Conservation (phyloP, 1,139 yeast species). For the Arxiozyma bovina region DNA sequence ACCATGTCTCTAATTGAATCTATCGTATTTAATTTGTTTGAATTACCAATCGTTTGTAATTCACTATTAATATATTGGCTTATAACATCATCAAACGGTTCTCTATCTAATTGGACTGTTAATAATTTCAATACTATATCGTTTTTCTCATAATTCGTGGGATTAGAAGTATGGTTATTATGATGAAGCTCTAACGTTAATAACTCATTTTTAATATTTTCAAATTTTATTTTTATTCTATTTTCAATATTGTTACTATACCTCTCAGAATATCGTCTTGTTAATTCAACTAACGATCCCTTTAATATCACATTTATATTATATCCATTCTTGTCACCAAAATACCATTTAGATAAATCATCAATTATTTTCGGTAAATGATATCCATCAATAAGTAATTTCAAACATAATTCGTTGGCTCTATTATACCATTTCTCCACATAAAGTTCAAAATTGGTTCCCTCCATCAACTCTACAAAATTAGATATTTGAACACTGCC, state of each 20-base stretch:
- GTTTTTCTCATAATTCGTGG: neutral
- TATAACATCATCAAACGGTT: slow-evolving; percentile 22
- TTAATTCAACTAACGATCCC: slow-evolving; percentile 22
- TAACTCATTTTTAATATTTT: slow-evolving; percentile 2
- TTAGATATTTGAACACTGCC: slow-evolving; percentile 1
- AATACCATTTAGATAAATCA: slow-evolving; percentile 46
- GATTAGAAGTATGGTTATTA: too few species aligned
- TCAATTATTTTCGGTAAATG: slow-evolving; percentile 41
- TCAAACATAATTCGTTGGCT: slow-evolving; percentile 58
- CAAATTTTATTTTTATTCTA: slow-evolving; percentile 23
- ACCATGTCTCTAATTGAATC: slow-evolving; percentile 6
- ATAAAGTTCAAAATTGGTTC: slow-evolving; percentile 48
- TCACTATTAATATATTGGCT: slow-evolving; percentile 14
- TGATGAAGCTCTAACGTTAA: neutral
- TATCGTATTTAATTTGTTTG: slow-evolving; percentile 1
- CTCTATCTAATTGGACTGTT: slow-evolving; percentile 27
- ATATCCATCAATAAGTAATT: slow-evolving; percentile 54
- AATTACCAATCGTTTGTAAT: slow-evolving; percentile 3
- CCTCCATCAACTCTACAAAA: slow-evolving; percentile 39
- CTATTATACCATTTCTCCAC: slow-evolving; percentile 56
- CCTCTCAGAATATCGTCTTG: slow-evolving; percentile 11
- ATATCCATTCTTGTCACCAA: slow-evolving; percentile 42
- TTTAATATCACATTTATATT: slow-evolving; percentile 17
- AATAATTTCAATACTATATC: slow-evolving; percentile 26
- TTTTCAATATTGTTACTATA: slow-evolving; percentile 12